phyloP scores from a whole-genome alignment of 1,284 basidiomycete species.

The Malassezia japonica region DNA sequence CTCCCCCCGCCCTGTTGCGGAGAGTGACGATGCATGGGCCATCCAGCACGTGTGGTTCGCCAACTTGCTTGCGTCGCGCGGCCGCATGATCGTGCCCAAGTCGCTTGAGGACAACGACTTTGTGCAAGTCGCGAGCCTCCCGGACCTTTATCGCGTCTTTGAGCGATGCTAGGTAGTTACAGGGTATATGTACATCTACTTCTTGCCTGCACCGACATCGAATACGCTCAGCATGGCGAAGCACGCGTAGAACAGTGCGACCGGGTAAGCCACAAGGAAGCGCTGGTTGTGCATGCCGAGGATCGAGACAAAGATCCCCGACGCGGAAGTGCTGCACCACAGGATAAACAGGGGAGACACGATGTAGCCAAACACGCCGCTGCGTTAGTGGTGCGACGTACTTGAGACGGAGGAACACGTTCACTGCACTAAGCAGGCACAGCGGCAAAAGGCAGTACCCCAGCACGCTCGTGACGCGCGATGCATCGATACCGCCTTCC shows the following conservation, averaged over 20 bases:
- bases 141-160: constrained; percentile 46
- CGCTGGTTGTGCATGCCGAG: constrained; percentile 43
- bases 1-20: constrained; percentile 20
- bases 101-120: constrained; percentile 13
- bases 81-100: constrained; percentile 14
- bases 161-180: constrained; percentile 27
- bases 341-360: constrained; percentile 44
- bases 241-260: constrained; percentile 44
- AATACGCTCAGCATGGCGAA: constrained; percentile 47
- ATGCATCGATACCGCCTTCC: constrained; percentile 86
- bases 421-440: constrained; percentile 85
- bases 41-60: constrained; percentile 37
- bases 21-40: constrained; percentile 16
- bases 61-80: constrained; percentile 19
- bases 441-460: constrained; percentile 96
- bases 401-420: constrained; percentile 78
- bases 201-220: constrained; percentile 19
- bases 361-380: constrained; percentile 56
- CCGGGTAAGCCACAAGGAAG: constrained; percentile 44
- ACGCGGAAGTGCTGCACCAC: constrained; percentile 44
- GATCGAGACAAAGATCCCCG: constrained; percentile 47
- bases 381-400: too few species aligned
- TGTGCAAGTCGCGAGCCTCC: constrained; percentile 35
- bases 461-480: constrained; percentile 86
- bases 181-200: constrained; percentile 4